A percentile compares a stretch with the other conserved stretches of the same genome.
Conservation (phyloP, 208 protist genomes). For the Wallacemonas sp. region DNA sequence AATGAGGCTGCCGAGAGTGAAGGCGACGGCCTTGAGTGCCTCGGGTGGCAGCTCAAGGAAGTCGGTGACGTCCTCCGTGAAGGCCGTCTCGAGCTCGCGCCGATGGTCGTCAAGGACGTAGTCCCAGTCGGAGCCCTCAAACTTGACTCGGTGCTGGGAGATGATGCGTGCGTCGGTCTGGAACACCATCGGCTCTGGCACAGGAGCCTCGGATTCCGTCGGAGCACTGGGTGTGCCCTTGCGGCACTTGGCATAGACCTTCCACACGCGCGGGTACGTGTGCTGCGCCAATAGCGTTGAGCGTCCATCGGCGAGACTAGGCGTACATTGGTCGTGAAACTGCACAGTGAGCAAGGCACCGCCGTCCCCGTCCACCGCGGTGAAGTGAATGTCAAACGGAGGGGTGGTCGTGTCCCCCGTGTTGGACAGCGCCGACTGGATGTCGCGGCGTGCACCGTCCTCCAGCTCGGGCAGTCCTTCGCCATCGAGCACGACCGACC, state of each 20-base stretch:
- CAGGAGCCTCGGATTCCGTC: conserved; percentile 9
- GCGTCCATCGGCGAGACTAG: conserved; percentile 19
- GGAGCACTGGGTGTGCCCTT: not conserved
- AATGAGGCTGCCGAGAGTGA: conserved; percentile 27
- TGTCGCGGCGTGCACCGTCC: conserved; percentile 9
- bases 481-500: conserved; percentile 18
- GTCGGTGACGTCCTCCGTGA: conserved; percentile 30
- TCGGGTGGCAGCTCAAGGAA: conserved; percentile 21
- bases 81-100: conserved; percentile 23
- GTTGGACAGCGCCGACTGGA: conserved; percentile 7
- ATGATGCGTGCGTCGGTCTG: conserved; percentile 12
- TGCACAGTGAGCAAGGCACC: conserved; percentile 12
- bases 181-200: conserved; percentile 14
- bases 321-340: conserved; percentile 16
- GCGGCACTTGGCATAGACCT: conserved; percentile 18
- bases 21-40: conserved; percentile 26
- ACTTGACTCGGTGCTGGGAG: conserved; percentile 41
- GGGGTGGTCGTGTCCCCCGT: conserved; percentile 10
- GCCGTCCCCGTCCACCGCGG: not conserved
- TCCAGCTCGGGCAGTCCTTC: not conserved
- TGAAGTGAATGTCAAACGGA: conserved; percentile 3
- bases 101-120: conserved; percentile 26
- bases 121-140: conserved; percentile 48
- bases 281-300: conserved; percentile 21
- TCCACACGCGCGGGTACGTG: conserved; percentile 24